Percentiles rank a stretch among this genome's conserved stretches.
phyloP scores from a whole-genome alignment of 345 rosid genomes.

The Eucalyptus cloeziana region DNA sequence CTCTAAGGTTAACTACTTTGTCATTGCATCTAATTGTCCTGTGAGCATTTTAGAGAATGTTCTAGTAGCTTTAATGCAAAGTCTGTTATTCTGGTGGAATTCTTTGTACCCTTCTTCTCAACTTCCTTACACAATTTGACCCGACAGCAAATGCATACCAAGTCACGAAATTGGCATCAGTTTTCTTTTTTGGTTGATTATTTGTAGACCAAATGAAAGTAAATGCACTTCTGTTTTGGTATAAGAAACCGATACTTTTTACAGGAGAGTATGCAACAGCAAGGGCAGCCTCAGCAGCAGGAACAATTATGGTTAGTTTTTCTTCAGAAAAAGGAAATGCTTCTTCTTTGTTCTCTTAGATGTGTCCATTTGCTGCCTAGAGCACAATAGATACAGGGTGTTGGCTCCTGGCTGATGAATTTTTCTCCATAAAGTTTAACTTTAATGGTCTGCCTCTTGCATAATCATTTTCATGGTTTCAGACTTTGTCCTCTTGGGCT shows the following conservation, averaged over 20 bases:
- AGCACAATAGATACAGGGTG: background rate
- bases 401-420: background rate
- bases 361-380: background rate
- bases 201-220: background rate
- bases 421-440: background rate
- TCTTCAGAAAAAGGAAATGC: background rate
- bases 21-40: background rate
- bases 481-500: slow-evolving; percentile 92
- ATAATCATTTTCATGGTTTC: background rate
- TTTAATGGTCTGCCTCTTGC: background rate
- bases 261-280: slow-evolving; percentile 94
- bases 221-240: background rate
- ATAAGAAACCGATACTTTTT: background rate
- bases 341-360: background rate
- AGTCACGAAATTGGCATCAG: background rate
- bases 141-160: background rate
- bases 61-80: background rate
- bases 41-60: background rate
- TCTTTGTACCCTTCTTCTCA: background rate
- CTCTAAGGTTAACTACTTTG: background rate
- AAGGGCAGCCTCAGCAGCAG: slow-evolving; percentile 81
- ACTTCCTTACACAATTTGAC: background rate
- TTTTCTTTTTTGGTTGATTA: background rate
- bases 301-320: slow-evolving; percentile 69
- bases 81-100: background rate